Evolutionary conservation across 768 basidiomycete genomes (phyloP).

Genomic region (Trametes cingulata): DNA sequence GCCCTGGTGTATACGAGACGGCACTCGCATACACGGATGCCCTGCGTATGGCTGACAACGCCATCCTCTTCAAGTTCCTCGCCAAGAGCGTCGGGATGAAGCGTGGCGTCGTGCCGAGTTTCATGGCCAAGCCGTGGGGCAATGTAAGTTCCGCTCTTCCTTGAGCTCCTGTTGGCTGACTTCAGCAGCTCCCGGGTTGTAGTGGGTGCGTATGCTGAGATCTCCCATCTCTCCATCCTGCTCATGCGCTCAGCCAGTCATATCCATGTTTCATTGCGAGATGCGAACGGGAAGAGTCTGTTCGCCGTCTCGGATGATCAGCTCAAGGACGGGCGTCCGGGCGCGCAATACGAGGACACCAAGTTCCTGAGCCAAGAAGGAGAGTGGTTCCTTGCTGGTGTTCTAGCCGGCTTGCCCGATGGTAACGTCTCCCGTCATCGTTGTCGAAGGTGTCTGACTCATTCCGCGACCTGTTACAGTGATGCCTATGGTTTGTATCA

Average conservation of each 20-base stretch:
- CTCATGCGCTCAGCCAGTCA: slow-evolving; percentile 51
- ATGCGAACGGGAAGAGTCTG: slow-evolving; percentile 66
- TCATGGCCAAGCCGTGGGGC: slow-evolving; percentile 98
- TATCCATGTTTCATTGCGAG: slow-evolving; percentile 85
- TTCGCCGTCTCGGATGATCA: slow-evolving; percentile 75
- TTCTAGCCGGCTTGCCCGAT: slow-evolving; percentile 87
- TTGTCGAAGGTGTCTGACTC: no score
- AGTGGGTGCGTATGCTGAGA: slow-evolving; percentile 64
- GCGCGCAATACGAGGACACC: slow-evolving; percentile 78
- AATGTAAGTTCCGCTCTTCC: slow-evolving; percentile 53
- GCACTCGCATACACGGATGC: slow-evolving; percentile 84
- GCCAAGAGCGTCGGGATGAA: slow-evolving; percentile 93
- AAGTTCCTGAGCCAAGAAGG: slow-evolving; percentile 79
- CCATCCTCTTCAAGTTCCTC: slow-evolving; percentile 87
- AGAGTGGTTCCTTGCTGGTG: slow-evolving; percentile 94
- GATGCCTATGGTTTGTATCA: slow-evolving; percentile 69
- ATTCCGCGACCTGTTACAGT: no score
- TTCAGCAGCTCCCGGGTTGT: slow-evolving; percentile 82
- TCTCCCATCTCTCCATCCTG: neutral
- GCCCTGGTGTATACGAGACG: slow-evolving; percentile 85
- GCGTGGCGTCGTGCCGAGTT: slow-evolving; percentile 86
- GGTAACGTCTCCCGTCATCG: no score
- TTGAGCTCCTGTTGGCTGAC: neutral
- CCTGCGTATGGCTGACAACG: slow-evolving; percentile 85
- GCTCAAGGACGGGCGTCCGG: slow-evolving; percentile 58